Evolutionary conservation across 2,329 filamentous ascomycete species (phyloP).

Genomic region (Xylaria digitata): DNA sequence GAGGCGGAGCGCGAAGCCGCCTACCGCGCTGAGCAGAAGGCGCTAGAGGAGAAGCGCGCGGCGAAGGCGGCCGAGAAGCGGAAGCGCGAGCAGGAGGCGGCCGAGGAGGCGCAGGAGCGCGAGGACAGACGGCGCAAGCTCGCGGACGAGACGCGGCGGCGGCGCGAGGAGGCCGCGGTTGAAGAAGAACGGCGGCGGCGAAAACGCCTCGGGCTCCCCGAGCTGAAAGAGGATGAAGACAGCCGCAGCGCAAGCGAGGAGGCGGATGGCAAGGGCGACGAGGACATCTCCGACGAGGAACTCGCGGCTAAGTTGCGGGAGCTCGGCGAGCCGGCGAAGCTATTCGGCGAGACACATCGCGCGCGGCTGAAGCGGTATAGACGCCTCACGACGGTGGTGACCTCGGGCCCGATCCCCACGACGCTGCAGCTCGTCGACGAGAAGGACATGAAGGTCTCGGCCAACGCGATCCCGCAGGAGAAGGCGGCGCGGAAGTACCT

Average conservation of each 20-base stretch:
- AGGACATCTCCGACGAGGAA: constrained; percentile 78
- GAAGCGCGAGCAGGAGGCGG: constrained; percentile 87
- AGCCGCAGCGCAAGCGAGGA: constrained; percentile 58
- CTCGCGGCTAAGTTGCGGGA: constrained; percentile 74
- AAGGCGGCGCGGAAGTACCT: constrained; percentile 75
- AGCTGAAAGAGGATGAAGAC: constrained; percentile 57
- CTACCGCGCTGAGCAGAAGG: constrained; percentile 84
- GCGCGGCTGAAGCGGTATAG: constrained; percentile 77
- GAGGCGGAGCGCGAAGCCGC: constrained; percentile 84
- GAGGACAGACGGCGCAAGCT: constrained; percentile 85
- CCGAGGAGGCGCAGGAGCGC: constrained; percentile 72
- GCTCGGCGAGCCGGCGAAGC: constrained; percentile 75
- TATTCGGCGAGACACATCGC: constrained; percentile 86
- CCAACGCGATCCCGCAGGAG: constrained; percentile 70
- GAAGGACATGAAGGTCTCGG: constrained; percentile 85
- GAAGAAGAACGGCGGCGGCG: constrained; percentile 78
- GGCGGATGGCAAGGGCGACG: constrained; percentile 55
- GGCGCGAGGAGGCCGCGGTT: constrained; percentile 77
- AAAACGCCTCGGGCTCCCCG: constrained; percentile 83
- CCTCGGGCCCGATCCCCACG: constrained; percentile 86
- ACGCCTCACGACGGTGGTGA: constrained; percentile 70
- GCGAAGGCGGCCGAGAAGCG: constrained; percentile 81
- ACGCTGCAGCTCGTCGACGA: constrained; percentile 82
- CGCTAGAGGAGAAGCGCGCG: constrained; percentile 76
- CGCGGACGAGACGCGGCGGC: constrained; percentile 80